Evolutionary conservation across 805 yeast species (phyloP), one percentile per base, ranked within the genome.

Genomic region (Yarrowia yakushimensis): DNA sequence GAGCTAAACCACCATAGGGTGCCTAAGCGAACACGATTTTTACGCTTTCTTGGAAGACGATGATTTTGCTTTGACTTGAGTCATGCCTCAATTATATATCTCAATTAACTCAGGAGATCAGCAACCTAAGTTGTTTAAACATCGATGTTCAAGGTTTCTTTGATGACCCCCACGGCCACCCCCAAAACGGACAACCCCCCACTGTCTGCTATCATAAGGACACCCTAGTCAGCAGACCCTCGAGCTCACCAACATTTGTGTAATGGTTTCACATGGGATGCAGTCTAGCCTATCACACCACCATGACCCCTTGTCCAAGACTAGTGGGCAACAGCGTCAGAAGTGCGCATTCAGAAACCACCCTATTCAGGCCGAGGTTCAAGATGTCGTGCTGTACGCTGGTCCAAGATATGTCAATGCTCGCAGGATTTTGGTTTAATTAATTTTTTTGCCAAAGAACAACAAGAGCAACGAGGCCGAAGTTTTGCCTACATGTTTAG

Each of bases 21-120:
- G 13, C 36, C 11, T 45, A 45, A 45, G 52, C 52, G 52, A 45
- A 45, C 52, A 45, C 52, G 52, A 45, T 33, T 45, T 30, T n/a
- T 25, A 42, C 50, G 34, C 23, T 27, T 17, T 27, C 9, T n/a
- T n/a, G 3, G 12, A 28, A 6, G 22, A 34, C 20, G 17, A 4
- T 17, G 31, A 4, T 27, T 25, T 28, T 17, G 5, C 18, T 33
- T 43, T 28, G 50, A 27, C 36, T 30, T 45, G 52, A 45, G 52
- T 45, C 52, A 45, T 30, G 50, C 25, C 48, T 45, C 52, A 45
- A 45, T 45, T 18, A 25, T 18, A 25, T 17, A 12, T 18, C 12
- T 13, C 34, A 17, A 20, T 45, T 25, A 42, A 27, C 48, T 42
- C 48, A 25, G 15, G 33, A 22, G 52, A 45, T 45, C 52, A 27